These are phyloP conservation scores for Malus domestica DNA, from an alignment of 306 rosid genomes.

Conservation along the genomic window ASM211411v1 NC_041805.1:17164501-17165000, in stretches of 20 bases:
- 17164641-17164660: not conserved
- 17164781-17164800: not conserved
- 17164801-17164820: not conserved
- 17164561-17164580: not conserved
- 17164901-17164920: not conserved
- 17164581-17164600: not conserved
- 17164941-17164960: not conserved
- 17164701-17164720: not conserved
- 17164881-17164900: not conserved
- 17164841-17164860: not conserved
- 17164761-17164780: not conserved
- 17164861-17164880: not conserved
- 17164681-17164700: not conserved
- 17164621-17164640: not conserved
- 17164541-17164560: not conserved
- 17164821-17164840: not conserved
- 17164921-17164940: not conserved
- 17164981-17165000: not conserved
- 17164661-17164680: not conserved
- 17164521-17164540: conserved; percentile 2
- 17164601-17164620: not conserved
- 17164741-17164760: not conserved
- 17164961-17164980: not conserved
- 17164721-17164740: not conserved
- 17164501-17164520: conserved; percentile 72